Evolutionary conservation across 768 basidiomycete species (phyloP).

Genomic region (Boletus barrowsii): DNA sequence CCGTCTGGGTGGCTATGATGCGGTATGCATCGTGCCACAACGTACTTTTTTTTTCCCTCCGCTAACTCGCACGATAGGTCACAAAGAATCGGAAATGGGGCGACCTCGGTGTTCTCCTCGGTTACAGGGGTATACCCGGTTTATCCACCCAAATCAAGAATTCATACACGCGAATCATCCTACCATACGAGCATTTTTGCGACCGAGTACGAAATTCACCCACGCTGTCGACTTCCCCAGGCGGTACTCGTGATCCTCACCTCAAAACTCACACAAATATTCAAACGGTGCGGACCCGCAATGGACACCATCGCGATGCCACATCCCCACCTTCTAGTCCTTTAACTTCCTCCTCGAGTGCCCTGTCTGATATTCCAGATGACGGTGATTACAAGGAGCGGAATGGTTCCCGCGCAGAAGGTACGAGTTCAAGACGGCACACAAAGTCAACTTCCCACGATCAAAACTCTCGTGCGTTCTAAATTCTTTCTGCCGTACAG

Average conservation of each 20-base stretch:
- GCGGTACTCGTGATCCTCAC: slow-evolving; percentile 45
- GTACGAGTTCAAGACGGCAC: slow-evolving; percentile 48
- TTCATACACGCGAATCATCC: slow-evolving; percentile 86
- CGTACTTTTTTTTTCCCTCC: slow-evolving; percentile 19
- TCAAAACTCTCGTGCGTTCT: slow-evolving; percentile 38
- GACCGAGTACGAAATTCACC: slow-evolving; percentile 70
- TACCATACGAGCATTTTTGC: slow-evolving; percentile 94
- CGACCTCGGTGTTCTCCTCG: slow-evolving; percentile 75
- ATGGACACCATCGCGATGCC: slow-evolving; percentile 40
- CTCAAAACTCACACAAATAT: slow-evolving; percentile 55
- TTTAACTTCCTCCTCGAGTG: slow-evolving; percentile 72
- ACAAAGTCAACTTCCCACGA: slow-evolving; percentile 53
- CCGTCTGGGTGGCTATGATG: slow-evolving; percentile 82
- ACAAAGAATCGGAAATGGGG: slow-evolving; percentile 85
- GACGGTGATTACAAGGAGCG: slow-evolving; percentile 63
- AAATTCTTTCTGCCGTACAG: neutral
- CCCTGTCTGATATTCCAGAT: slow-evolving; percentile 77
- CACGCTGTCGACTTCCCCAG: slow-evolving; percentile 35
- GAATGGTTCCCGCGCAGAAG: slow-evolving; percentile 40
- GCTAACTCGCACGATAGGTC: slow-evolving; percentile 52
- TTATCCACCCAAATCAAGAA: slow-evolving; percentile 86
- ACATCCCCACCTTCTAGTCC: slow-evolving; percentile 70
- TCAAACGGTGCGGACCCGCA: slow-evolving; percentile 39
- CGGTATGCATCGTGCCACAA: slow-evolving; percentile 47
- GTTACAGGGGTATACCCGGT: slow-evolving; percentile 79